Base-by-base conservation (phyloP, 768 basidiomycete species). In the Hygrophoropsis aurantiaca region DNA sequence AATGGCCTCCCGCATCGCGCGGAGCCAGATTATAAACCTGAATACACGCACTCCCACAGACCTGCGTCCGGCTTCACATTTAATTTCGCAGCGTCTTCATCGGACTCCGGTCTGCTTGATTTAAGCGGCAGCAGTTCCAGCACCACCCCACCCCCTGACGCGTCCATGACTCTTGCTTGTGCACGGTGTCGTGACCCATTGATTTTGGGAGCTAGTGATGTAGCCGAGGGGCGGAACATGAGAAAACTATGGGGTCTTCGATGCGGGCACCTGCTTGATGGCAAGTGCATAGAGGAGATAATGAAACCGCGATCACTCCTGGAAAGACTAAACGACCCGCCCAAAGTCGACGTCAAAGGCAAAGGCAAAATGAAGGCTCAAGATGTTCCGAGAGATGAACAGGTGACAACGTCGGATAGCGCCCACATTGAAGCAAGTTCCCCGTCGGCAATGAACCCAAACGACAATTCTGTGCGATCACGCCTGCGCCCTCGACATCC, bases 211-310 rank as follows among this genome's bases (percentile, higher is more conserved):
- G 72, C 76, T 39, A 69, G 71, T 2, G 76, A 74, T 11, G 68
- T 80, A n/a, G 66, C 69, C 13, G 66, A 72, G 37, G 81, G 79
- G 27, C 70, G 67, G 33, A 67, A 67, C 33, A 65, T 64, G 30
- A 68, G 74, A 44, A 74, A 78, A 35, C 66, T 90, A 7, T 90
- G 87, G 88, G 81, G 77, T 2, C 65, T 91, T 50, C 71, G 85
- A 33, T 91, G 88, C 43, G 88, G 88, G 0, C 89, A 91, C 58
- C 63, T 91, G 55, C 73, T 90, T 0, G 88, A 90, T 53, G 89
- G 86, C 40, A 87, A 84, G 61, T 91, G 88, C 54, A 64, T 85
- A 2, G 74, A 75, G 50, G 70, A 75, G 52, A 54, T 90, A 40
- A 81, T 83, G 59, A 64, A 69, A 27, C 85, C 80, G 2, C 40